Base-by-base conservation (phyloP, 192 early-diverging fungal genomes). In the Backusella tarrabulga region DNA sequence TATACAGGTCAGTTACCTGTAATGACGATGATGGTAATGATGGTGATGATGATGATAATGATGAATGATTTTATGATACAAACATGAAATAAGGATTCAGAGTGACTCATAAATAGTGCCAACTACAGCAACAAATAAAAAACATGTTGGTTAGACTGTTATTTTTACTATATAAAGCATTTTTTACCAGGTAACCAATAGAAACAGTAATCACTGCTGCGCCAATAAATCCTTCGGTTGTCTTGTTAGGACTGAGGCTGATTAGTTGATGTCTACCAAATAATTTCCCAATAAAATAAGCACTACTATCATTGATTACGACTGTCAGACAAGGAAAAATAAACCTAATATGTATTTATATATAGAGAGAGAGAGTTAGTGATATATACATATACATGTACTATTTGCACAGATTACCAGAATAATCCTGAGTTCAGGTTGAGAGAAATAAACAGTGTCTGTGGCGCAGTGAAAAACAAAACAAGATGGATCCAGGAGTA, bases 191-290 rank as follows among this genome's bases (percentile, higher is more conserved):
- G 14, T 73, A 72, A 21, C 41, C 72, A 67, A 73, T 34, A 35
- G 44, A 35, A n/a, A 77, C 38, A 38, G 80, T 81, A 11, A 74
- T 15, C 1, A 81, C 11, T 6, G 26, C 15, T 9, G 72, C 80
- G 17, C 75, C 76, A 38, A 69, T 44, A 19, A 77, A 81, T 6
- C 80, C 80, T 74, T 81, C 80, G 0, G 66, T 19, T 4, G 80
- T 81, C 54, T 81, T 81, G 38, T 63, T 73, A 2, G 80, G 80
- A 15, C 76, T 77, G 14, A 81, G 5, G 3, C n/a, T 21, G 0
- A 42, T 35, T 19, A 81, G 26, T 42, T 56, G 38, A 5, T 44
- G 72, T 36, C 14, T 54, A 3, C 80, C 80, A 40, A 81, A 63
- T 17, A 6, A 4, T 21, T 35, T 60, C 7, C 80, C 80, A 63